Evolutionary conservation across 306 rosid genomes (phyloP), one percentile per base, ranked within the genome.

Genomic region (Parietaria judaica): DNA sequence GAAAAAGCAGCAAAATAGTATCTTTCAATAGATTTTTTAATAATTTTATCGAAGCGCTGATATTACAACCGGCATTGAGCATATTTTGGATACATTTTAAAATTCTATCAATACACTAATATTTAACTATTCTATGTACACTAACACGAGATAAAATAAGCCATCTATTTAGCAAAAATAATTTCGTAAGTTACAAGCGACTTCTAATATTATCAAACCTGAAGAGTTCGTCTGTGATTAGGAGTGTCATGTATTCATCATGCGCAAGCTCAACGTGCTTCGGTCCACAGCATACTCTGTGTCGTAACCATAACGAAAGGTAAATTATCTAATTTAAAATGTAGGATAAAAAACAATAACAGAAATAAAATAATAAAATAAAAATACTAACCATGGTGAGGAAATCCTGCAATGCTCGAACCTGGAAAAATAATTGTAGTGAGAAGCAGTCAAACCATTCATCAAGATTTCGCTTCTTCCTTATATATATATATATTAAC

Each of bases 241-340:
- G 87, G 64, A 92, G 86, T 14, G 88, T 80, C 80, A 92, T 70
- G 66, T 89, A 87, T 70, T 92, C 99, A 23, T 23, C 31, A 70
- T 84, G 85, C 70, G 99, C 99, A 70, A 92, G 90, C 78, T 92
- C 99, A 54, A 92, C 90, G 66, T 92, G 99, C 79, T 88, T 92
- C 13, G 79, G 75, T 72, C 99, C 99, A 79, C 88, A 92, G 73
- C 96, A 92, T 48, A 96, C 96, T 63, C 96, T 95, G 56, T 75
- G 56, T 51, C 64, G 5, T 23, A 49, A 10, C 53, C 53, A 49
- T 49, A n/a, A 49, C 53, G 48, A 38, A 58, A 66, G 12, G 7
- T 73, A 75, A 78, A 79, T 49, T 49, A 10, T 49, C 13, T 49
- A 49, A 11, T 62, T n/a, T 4, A 72, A 31, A 56, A 63, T 51